Evolutionary conservation across 2,329 filamentous ascomycete species (phyloP).

Genomic region (Drechmeria coniospora): DNA sequence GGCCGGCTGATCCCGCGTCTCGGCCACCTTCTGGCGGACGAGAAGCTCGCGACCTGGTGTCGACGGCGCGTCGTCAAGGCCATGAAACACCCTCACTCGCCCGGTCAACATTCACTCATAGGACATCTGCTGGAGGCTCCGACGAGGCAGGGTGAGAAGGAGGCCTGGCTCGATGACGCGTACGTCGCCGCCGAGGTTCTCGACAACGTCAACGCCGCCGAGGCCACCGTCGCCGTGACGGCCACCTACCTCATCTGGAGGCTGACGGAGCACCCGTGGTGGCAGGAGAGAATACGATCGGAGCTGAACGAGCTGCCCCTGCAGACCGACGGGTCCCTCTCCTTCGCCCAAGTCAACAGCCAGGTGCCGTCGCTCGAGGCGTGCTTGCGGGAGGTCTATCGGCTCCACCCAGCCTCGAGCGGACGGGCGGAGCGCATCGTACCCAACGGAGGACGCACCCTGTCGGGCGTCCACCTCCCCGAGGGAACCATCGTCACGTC

Average conservation of each 20-base stretch:
- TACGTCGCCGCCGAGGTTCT: conserved; percentile 3
- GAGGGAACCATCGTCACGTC: conserved; percentile 1
- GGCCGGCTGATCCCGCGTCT: neutral
- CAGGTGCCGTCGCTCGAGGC: conserved; percentile 2
- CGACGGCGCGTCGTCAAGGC: conserved; percentile 1
- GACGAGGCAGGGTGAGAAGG: neutral
- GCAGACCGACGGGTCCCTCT: conserved; percentile 1
- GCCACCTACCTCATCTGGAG: conserved; percentile 4
- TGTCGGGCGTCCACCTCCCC: conserved; percentile 2
- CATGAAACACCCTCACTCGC: neutral
- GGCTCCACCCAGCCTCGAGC: conserved; percentile 4
- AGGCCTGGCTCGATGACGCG: conserved; percentile 1
- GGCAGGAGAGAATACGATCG: conserved; percentile 3
- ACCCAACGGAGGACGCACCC: conserved; percentile 1
- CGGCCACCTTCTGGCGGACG: conserved; percentile 2
- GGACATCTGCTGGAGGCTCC: neutral
- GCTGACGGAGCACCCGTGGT: conserved; percentile 2
- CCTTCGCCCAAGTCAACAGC: conserved; percentile 2
- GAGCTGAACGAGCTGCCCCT: conserved; percentile 2
- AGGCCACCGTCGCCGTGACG: conserved; percentile 3
- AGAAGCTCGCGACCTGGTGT: conserved; percentile 3
- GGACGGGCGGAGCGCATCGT: conserved; percentile 4
- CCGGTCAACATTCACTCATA: conserved; percentile 1
- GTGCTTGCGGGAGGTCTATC: conserved; percentile 4
- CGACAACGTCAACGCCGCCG: conserved; percentile 4